Percentiles rank a stretch among this genome's conserved stretches.
Conservation (phyloP, 805 yeast species). For the Teunomyces lycoperdinae region DNA sequence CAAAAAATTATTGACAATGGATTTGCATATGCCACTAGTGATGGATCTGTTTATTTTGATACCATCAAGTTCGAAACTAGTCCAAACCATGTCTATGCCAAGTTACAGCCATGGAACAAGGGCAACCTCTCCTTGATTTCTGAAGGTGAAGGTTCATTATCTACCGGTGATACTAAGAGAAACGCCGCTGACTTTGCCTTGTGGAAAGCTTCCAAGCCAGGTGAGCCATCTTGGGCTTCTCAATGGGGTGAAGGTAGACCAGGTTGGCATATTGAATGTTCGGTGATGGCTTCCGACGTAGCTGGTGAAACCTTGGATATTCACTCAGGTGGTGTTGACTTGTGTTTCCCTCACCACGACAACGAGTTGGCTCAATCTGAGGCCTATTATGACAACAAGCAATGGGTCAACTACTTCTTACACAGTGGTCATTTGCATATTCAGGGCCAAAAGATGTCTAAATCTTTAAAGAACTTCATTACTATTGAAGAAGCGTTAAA, state of each 20-base stretch:
- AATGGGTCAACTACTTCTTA: constrained; percentile 96
- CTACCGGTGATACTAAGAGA: constrained; percentile 58
- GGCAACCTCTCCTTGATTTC: constrained; percentile 80
- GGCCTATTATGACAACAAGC: constrained; percentile 82
- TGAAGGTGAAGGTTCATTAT: constrained; percentile 92
- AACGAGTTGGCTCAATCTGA: constrained; percentile 97
- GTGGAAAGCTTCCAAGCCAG: constrained; percentile 95
- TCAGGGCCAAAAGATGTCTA: constrained; percentile 98
- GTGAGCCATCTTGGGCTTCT: constrained; percentile 94
- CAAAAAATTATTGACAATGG: constrained; percentile 73
- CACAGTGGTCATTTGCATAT: constrained; percentile 98
- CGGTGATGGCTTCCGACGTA: constrained; percentile 94
- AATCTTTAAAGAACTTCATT: constrained; percentile 90
- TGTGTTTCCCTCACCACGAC: constrained; percentile 99
- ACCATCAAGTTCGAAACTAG: constrained; percentile 74
- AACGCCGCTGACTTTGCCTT: constrained; percentile 87
- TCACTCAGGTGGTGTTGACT: constrained; percentile 95
- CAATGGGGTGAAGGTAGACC: constrained; percentile 99
- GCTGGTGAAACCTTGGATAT: constrained; percentile 84
- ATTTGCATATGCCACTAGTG: constrained; percentile 76
- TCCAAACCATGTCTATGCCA: constrained; percentile 82
- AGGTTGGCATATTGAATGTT: constrained; percentile 99
- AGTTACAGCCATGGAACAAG: constrained; percentile 97
- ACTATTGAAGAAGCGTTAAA: constrained; percentile 87
- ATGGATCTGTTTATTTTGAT: constrained; percentile 96